Evolutionary conservation across 2,329 filamentous ascomycete species (phyloP), one percentile per base, ranked within the genome.

Genomic region (Diaporthe vexans): DNA sequence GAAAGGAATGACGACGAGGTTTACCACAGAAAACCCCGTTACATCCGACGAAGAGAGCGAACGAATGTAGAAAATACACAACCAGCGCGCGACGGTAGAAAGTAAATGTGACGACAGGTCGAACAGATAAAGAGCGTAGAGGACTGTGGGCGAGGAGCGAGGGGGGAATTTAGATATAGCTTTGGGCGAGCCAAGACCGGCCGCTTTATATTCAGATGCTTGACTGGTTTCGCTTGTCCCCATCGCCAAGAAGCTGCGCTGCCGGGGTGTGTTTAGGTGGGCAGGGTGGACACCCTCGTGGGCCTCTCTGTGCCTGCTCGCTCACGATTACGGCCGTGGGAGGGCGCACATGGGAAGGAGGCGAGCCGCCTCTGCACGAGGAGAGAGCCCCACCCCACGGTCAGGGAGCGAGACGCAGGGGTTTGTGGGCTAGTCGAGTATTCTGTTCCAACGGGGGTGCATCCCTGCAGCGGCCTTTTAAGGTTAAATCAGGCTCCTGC

Each of bases 51-150:
- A 65, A 65, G 58, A 74, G 59, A 72, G 37, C 29, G 68, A 72
- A 72, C 59, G 73, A 74, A 71, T 74, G 72, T 65, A 43, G 48
- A 72, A 68, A 74, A 17, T 54, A 72, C 58, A 72, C 68, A 74
- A 74, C 69, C 73, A 72, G 73, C 40, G 69, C 59, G 69, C 48
- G 71, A 48, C 59, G 37, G 58, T 59, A 67, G 40, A 69, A 73
- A 51, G 48, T 52, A 65, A 43, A 67, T 74, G 73, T 57, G 52
- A 72, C 69, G 61, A 68, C 51, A 37, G 59, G 59, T 59, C 46
- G 65, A 65, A 46, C 61, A 65, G 33, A 54, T 56, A 54, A 68
- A 48, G 33, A 65, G 40, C 54, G 21, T 59, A 19, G 4, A 48
- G 26, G 59, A 43, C 26, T 61, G 73, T 46, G 51, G 52, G 61